Conservation (phyloP, 2,329 filamentous ascomycete species). For the Fusarium nodosum region DNA sequence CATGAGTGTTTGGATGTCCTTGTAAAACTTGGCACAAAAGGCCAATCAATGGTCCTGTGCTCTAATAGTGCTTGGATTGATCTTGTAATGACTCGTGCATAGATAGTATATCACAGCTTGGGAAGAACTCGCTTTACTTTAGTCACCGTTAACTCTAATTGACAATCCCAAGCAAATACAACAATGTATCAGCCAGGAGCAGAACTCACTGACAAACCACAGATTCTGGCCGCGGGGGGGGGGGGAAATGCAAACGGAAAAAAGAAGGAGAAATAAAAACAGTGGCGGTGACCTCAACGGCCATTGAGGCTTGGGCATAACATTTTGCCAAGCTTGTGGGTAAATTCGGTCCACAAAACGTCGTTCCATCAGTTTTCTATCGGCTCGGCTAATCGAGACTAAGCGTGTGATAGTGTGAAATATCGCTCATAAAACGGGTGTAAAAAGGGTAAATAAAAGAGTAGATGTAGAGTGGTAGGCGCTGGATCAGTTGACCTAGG, state of each 20-base stretch:
- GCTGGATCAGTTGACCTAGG: too few relatives aligned
- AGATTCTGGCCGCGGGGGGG: background rate
- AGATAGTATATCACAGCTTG: background rate
- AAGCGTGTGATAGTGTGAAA: background rate
- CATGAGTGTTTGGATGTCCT: background rate
- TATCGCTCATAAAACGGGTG: background rate
- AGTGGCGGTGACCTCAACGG: slow-evolving; percentile 28
- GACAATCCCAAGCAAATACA: background rate
- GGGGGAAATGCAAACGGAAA: background rate
- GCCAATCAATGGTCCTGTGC: slow-evolving; percentile 3
- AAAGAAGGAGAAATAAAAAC: background rate
- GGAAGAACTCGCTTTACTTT: background rate
- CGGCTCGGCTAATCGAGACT: slow-evolving; percentile 4
- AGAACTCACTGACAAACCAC: slow-evolving; percentile 8
- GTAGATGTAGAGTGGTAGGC: too few relatives aligned
- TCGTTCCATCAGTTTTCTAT: slow-evolving; percentile 37
- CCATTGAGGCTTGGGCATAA: slow-evolving; percentile 21
- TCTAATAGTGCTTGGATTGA: slow-evolving; percentile 9
- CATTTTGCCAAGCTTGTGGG: slow-evolving; percentile 39
- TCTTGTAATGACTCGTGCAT: slow-evolving; percentile 8
- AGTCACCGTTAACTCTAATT: background rate
- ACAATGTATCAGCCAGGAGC: background rate
- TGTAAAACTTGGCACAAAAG: background rate
- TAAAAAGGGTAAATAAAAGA: background rate
- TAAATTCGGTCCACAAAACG: slow-evolving; percentile 35